phyloP scores from a whole-genome alignment of 1,139 yeast genomes.

The Scheffersomyces parashehatae region DNA sequence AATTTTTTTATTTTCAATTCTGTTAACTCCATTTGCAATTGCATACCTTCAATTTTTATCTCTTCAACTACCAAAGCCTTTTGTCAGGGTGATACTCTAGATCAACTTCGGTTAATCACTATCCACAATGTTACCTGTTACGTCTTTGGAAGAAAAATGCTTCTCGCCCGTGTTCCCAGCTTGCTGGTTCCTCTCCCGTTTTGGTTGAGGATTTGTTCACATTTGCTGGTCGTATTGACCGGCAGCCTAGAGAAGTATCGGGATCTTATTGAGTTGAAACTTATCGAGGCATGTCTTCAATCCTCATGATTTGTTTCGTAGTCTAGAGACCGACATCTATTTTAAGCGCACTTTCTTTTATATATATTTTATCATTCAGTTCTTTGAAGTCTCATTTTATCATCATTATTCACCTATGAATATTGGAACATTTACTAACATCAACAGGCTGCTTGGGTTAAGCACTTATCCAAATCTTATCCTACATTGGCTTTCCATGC shows the following conservation, averaged over 20 bases:
- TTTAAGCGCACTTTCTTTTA: conserved; percentile 2
- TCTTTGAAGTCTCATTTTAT: conserved; percentile 8
- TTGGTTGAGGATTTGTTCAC: conserved; percentile 51
- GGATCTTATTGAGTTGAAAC: conserved; percentile 70
- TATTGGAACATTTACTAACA: conserved; percentile 46
- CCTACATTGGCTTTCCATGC: conserved; percentile 99
- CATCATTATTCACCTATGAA: not conserved
- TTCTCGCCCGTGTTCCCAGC: conserved; percentile 52
- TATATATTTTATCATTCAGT: conserved; percentile 5
- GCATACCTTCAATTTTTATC: conserved; percentile 8
- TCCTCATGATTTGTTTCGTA: conserved; percentile 53
- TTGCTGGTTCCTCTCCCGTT: conserved; percentile 32
- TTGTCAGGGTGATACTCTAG: conserved; percentile 68
- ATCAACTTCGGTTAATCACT: conserved; percentile 15
- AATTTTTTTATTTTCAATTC: conserved; percentile 6
- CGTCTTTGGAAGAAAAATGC: conserved; percentile 87
- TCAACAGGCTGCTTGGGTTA: conserved; percentile 95
- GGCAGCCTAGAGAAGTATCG: conserved; percentile 36
- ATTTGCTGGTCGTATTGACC: conserved; percentile 45
- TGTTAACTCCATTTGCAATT: conserved; percentile 7
- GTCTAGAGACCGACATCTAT: conserved; percentile 67
- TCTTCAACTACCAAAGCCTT: conserved; percentile 48
- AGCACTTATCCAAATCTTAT: conserved; percentile 83
- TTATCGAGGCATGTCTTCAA: conserved; percentile 23
- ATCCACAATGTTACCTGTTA: conserved; percentile 75